Conservation (phyloP, 192 early-diverging fungal species). For the Chytriomyces hyalinus region DNA sequence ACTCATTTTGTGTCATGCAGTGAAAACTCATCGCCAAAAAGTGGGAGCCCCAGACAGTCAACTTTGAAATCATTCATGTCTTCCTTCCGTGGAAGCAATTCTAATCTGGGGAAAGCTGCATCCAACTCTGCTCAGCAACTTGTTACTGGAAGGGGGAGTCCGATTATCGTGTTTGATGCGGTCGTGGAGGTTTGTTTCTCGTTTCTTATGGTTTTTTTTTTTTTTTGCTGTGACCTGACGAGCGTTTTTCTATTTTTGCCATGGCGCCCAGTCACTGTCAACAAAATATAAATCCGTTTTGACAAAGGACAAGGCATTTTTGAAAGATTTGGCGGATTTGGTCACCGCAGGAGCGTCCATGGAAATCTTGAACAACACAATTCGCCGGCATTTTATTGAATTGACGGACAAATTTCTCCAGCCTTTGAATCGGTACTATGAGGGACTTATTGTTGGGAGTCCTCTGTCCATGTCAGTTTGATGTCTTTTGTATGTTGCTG, state of each 20-base stretch:
- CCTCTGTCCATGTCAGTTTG: slow-evolving; percentile 55
- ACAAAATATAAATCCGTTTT: slow-evolving; percentile 82
- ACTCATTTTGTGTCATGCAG: neutral
- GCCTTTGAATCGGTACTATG: slow-evolving; percentile 94
- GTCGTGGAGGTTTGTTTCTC: slow-evolving; percentile 26
- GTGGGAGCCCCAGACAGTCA: neutral
- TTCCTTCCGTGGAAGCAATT: slow-evolving; percentile 31
- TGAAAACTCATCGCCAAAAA: neutral
- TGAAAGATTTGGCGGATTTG: slow-evolving; percentile 64
- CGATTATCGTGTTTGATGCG: slow-evolving; percentile 42
- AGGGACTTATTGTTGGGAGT: slow-evolving; percentile 78
- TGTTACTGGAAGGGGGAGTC: slow-evolving; percentile 34
- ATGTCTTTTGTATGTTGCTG: slow-evolving; percentile 2
- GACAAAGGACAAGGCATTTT: slow-evolving; percentile 78
- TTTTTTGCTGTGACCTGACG: slow-evolving; percentile 1
- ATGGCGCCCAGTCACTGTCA: slow-evolving; percentile 20
- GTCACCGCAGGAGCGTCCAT: slow-evolving; percentile 72
- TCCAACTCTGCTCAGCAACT: slow-evolving; percentile 34
- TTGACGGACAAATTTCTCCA: slow-evolving; percentile 92
- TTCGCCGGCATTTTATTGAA: slow-evolving; percentile 91
- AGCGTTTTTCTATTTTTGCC: neutral
- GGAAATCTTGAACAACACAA: slow-evolving; percentile 85
- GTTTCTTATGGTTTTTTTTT: neutral
- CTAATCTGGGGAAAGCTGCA: slow-evolving; percentile 10
- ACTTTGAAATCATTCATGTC: slow-evolving; percentile 32